Conservation (phyloP, 768 basidiomycete species). For the Suillus discolor region DNA sequence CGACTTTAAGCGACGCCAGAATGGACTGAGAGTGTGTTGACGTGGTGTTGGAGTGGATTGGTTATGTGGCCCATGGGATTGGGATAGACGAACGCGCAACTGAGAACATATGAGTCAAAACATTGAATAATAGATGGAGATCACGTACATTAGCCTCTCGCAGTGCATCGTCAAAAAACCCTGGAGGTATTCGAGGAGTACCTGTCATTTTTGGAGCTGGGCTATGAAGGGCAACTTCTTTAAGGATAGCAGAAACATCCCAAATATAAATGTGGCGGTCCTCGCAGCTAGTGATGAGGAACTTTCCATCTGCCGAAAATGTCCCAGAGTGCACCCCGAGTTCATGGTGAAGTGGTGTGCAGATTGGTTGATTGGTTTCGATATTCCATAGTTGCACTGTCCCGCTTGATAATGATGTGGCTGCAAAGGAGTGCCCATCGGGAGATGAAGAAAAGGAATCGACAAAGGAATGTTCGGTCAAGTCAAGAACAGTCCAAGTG, state of each 20-base stretch:
- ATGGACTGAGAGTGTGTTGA: neutral
- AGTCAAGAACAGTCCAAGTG: neutral
- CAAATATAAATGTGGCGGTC: neutral
- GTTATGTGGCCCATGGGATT: neutral
- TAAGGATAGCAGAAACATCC: neutral
- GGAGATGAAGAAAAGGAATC: neutral
- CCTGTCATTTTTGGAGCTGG: too few relatives aligned
- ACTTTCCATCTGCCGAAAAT: neutral
- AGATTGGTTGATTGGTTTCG: neutral
- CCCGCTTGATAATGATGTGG: rapidly evolving
- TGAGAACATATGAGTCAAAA: neutral
- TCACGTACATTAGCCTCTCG: neutral
- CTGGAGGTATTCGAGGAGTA: neutral
- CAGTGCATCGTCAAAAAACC: neutral
- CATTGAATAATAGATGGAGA: neutral
- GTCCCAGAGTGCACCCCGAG: neutral
- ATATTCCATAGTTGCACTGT: neutral
- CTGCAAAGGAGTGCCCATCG: neutral
- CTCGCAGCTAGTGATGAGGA: neutral
- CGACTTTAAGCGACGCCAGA: neutral
- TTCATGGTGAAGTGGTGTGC: neutral
- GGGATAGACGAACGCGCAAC: neutral
- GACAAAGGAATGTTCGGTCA: neutral
- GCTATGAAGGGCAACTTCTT: neutral
- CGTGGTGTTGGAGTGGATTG: neutral